Base-by-base conservation (phyloP, 2,329 filamentous ascomycete genomes). In the Chaetomiaceae sp. region DNA sequence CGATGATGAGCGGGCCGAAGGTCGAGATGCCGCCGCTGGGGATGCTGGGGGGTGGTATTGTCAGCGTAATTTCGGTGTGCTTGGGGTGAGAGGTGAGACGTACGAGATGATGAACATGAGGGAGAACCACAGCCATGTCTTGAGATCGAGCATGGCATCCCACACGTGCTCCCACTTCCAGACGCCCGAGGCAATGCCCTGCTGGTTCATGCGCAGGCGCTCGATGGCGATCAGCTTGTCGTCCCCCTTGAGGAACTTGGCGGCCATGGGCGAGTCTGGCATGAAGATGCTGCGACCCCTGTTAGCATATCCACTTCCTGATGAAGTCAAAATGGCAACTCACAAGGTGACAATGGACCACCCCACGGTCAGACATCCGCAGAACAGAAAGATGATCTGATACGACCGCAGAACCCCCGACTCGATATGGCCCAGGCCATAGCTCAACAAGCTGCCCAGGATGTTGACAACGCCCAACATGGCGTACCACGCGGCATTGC, bases 141-240 rank as follows among this genome's bases (percentile, higher is more conserved):
- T 47, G 20, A 37, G 20, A 19, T 47, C 44, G 27, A 47, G 44
- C 44, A 47, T 25, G 9, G 44, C 44, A 20, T 47, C 44, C 44
- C 44, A 47, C 2, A 47, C 44, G 19, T 47, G 44, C 15, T 25
- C 33, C 44, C 44, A 47, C 44, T 47, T 47, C 44, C 44, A 47
- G 4, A 47, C 44, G 15, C 44, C 44, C 14, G 44, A 37, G 44
- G 3, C 44, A 8, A 47, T 47, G 12, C 44, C 44, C 44, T 47
- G 44, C n/a, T 47, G 44, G 22, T 47, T 47, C 44, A 47, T 47
- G 8, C 44, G 44, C 33, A 47, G 44, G 15, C 44, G 44, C 11
- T 47, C 44, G 31, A 47, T 47, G 15, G 44, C 44, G 22, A 47
- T 47, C 44, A 47, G 44, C 33, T 47, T 47, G 44, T 47, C 44